Evolutionary conservation across 768 basidiomycete species (phyloP).

Genomic region (Lyophyllum decastes): DNA sequence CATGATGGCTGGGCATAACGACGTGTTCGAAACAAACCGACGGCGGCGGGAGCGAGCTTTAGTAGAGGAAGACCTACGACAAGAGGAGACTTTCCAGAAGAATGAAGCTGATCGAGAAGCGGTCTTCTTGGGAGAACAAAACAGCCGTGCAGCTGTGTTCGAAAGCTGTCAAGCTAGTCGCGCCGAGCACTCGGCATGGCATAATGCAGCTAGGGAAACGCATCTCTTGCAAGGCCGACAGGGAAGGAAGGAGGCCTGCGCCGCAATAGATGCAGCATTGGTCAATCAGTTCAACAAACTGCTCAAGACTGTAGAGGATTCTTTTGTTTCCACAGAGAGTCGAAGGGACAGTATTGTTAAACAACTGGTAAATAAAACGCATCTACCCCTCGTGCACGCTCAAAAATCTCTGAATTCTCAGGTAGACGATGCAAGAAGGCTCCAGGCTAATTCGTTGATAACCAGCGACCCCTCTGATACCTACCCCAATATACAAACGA

Average conservation of each 20-base stretch:
- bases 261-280: not conserved
- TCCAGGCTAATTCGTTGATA: not conserved
- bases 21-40: not conserved
- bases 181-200: not conserved
- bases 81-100: slow-evolving; percentile 1
- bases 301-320: not conserved
- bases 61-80: not conserved
- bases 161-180: not conserved
- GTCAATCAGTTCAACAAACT: slow-evolving; percentile 3
- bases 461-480: too few relatives aligned
- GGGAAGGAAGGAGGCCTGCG: not conserved
- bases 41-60: not conserved
- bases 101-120: slow-evolving; percentile 1
- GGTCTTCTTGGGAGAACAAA: not conserved
- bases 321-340: not conserved
- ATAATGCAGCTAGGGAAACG: not conserved
- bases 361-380: not conserved
- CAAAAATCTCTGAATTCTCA: not conserved
- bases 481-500: too few relatives aligned
- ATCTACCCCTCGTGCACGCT: not conserved
- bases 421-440: not conserved
- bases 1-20: not conserved
- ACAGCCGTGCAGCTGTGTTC: not conserved
- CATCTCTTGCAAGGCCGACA: not conserved
- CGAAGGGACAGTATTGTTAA: not conserved